Percentiles rank a stretch among this genome's conserved stretches.
Evolutionary conservation across 1,284 basidiomycete genomes (phyloP).

Genomic region (Fomitopsis schrenkii): DNA sequence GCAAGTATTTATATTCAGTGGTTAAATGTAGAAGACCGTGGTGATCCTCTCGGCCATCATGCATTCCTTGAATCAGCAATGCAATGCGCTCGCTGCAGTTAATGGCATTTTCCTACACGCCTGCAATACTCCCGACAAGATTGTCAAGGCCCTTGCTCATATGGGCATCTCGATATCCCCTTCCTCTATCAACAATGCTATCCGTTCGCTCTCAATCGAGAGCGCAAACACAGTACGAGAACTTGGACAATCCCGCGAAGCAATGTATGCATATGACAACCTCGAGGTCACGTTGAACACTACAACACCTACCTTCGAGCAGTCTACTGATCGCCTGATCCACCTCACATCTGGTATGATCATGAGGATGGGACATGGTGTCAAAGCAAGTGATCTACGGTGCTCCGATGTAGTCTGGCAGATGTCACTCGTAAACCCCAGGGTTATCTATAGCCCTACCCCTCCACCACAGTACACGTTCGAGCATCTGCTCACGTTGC

Average conservation of each 20-base stretch:
- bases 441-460: neutral
- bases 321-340: conserved; percentile 11
- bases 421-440: conserved; percentile 8
- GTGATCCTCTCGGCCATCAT: neutral
- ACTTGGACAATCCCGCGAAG: conserved; percentile 19
- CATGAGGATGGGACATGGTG: conserved; percentile 22
- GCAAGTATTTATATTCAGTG: neutral
- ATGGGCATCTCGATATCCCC: conserved; percentile 3
- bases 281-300: conserved; percentile 26
- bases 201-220: conserved; percentile 19
- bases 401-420: conserved; percentile 29
- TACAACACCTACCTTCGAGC: conserved; percentile 21
- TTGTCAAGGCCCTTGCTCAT: neutral
- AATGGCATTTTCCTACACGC: neutral
- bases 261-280: conserved; percentile 28
- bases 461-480: neutral
- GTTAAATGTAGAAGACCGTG: neutral
- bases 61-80: neutral
- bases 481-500: conserved; percentile 8
- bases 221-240: conserved; percentile 6
- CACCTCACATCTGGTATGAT: conserved; percentile 27
- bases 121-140: neutral
- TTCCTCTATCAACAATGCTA: conserved; percentile 9
- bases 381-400: conserved; percentile 22
- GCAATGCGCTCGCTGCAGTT: neutral